Conservation (phyloP, 163 green algal species). For the Prototheca wickerhamii region DNA sequence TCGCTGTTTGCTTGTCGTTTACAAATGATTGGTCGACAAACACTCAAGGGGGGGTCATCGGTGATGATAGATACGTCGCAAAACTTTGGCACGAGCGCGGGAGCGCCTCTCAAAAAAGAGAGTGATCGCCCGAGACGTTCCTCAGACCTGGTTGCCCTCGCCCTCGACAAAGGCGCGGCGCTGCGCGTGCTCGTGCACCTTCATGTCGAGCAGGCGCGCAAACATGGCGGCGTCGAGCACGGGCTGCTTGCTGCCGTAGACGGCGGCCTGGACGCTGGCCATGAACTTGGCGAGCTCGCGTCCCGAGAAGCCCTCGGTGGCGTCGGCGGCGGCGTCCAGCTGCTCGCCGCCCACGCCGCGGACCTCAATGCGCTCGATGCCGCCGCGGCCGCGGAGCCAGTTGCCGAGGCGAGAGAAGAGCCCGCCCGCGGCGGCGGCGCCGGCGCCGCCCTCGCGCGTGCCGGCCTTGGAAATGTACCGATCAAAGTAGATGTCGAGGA, state of each 20-base stretch:
- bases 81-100: not conserved
- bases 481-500: conserved; percentile 81
- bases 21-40: too few species aligned
- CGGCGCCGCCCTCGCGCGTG: conserved; percentile 44
- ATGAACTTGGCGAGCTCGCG: conserved; percentile 97
- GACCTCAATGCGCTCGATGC: conserved; percentile 24
- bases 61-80: not conserved
- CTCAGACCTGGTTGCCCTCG: conserved; percentile 21
- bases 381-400: conserved; percentile 40
- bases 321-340: conserved; percentile 56
- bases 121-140: not conserved
- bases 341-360: conserved; percentile 47
- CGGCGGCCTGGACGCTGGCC: conserved; percentile 81
- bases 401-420: conserved; percentile 22
- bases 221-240: conserved; percentile 66
- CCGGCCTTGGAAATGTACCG: conserved; percentile 65
- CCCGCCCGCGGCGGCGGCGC: conserved; percentile 6
- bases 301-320: conserved; percentile 88
- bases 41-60: not conserved
- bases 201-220: conserved; percentile 35
- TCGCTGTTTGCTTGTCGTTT: too few species aligned
- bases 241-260: conserved; percentile 67
- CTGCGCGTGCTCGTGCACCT: conserved; percentile 60
- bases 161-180: conserved; percentile 51
- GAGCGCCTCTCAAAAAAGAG: not conserved